phyloP scores from a whole-genome alignment of 169 alveolate genomes.

The Plasmodium falciparum region DNA sequence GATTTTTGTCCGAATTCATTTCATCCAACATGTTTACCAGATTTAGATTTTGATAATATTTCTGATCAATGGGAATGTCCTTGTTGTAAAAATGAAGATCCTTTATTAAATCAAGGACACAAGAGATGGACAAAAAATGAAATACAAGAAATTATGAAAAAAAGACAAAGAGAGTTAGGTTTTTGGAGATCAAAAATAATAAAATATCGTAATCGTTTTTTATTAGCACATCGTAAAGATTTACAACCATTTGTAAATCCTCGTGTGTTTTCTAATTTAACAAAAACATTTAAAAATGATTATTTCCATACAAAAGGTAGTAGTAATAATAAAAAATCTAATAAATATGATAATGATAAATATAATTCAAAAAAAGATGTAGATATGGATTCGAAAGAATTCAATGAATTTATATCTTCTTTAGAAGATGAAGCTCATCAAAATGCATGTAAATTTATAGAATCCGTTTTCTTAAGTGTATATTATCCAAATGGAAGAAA shows the following conservation, averaged over 20 bases:
- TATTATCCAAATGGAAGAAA: constrained; percentile 86
- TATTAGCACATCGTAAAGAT: constrained; percentile 87
- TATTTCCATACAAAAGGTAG: constrained; percentile 40
- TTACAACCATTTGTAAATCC: constrained; percentile 88
- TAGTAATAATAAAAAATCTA: neutral
- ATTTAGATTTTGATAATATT: constrained; percentile 88
- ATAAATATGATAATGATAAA: constrained; percentile 2
- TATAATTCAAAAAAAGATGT: constrained; percentile 39
- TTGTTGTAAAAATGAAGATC: constrained; percentile 92
- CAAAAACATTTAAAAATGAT: constrained; percentile 79
- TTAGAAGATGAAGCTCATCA: constrained; percentile 83
- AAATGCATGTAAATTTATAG: constrained; percentile 84
- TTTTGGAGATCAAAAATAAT: constrained; percentile 86
- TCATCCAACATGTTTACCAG: constrained; percentile 90
- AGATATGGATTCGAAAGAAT: constrained; percentile 66
- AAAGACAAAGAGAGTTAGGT: constrained; percentile 86
- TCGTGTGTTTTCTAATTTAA: constrained; percentile 82
- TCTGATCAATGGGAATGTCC: constrained; percentile 94
- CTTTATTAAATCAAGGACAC: constrained; percentile 91
- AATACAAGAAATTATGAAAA: constrained; percentile 87
- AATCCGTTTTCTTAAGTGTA: constrained; percentile 81
- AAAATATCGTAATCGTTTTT: constrained; percentile 86
- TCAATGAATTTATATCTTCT: constrained; percentile 80
- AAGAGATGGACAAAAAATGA: constrained; percentile 91
- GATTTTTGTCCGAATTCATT: constrained; percentile 92